Percentiles rank a stretch among this genome's conserved stretches.
Conservation (phyloP, 164 flowering plant species). For the Dillenia suffruticosa region DNA sequence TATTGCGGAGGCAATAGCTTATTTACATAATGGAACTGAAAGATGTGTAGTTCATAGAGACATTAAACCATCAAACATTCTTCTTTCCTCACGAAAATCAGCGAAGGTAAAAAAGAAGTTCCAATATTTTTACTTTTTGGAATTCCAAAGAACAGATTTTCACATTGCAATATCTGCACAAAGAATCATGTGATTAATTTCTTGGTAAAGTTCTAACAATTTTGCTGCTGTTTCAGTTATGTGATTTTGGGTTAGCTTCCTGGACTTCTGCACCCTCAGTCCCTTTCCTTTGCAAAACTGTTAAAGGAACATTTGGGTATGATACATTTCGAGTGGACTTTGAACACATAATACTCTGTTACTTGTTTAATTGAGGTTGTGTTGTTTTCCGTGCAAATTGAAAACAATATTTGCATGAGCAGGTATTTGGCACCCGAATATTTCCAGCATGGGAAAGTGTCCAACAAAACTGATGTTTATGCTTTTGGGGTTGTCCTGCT, state of each 20-base stretch:
- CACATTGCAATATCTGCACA: neutral
- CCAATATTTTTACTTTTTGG: neutral
- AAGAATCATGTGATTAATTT: neutral
- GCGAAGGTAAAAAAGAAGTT: constrained; percentile 54
- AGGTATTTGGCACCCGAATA: constrained; percentile 97
- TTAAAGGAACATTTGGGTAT: constrained; percentile 98
- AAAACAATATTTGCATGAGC: constrained; percentile 12
- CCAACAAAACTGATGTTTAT: constrained; percentile 90
- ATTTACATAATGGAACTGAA: constrained; percentile 75
- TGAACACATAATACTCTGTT: neutral
- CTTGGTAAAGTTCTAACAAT: neutral
- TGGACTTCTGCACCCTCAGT: constrained; percentile 89
- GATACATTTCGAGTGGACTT: constrained; percentile 7
- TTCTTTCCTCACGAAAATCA: constrained; percentile 66
- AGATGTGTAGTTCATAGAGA: constrained; percentile 93
- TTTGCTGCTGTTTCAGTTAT: constrained; percentile 46
- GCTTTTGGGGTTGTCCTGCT: constrained; percentile 86
- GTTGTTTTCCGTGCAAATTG: neutral
- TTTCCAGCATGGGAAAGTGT: constrained; percentile 93
- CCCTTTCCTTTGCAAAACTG: constrained; percentile 97
- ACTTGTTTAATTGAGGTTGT: neutral
- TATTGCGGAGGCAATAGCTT: constrained; percentile 75
- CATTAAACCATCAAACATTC: constrained; percentile 91
- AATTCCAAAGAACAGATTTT: neutral
- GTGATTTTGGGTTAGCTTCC: constrained; percentile 94